These are phyloP conservation scores for Lentinula lateritia DNA, from an alignment of 768 basidiomycete species.

Conservation along the genomic window DNA sequence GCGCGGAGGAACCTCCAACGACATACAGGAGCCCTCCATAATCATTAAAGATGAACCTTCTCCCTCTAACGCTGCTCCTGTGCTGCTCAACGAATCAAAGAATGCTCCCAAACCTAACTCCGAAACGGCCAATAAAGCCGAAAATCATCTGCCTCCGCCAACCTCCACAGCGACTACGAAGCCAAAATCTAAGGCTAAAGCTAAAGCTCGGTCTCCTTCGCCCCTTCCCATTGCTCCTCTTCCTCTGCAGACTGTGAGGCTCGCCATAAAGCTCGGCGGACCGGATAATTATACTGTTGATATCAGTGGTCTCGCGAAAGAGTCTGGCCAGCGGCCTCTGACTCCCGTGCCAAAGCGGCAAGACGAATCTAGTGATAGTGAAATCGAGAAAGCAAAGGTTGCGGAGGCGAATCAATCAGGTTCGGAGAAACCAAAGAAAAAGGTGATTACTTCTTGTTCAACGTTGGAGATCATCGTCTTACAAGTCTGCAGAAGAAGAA, in stretches of 20 bases:
- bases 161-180: constrained; percentile 28
- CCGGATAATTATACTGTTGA: constrained; percentile 74
- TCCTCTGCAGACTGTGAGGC: constrained; percentile 58
- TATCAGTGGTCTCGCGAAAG: constrained; percentile 50
- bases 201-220: constrained; percentile 44
- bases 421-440: constrained; percentile 21
- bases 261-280: constrained; percentile 66
- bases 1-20: background rate
- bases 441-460: constrained; percentile 11
- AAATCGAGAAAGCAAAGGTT: constrained; percentile 32
- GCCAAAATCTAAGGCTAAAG: constrained; percentile 45
- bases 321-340: constrained; percentile 57
- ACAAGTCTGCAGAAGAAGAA: constrained; percentile 33
- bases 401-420: constrained; percentile 27
- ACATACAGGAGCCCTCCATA: background rate
- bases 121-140: background rate
- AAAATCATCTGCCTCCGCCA: background rate
- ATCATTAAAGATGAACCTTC: background rate
- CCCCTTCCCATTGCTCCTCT: constrained; percentile 52
- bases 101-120: background rate
- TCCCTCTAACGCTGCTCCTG: background rate
- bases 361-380: constrained; percentile 52
- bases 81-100: background rate
- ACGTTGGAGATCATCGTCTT: background rate
- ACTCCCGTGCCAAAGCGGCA: constrained; percentile 33